Conservation (phyloP, 2,329 filamentous ascomycete species). For the Hymenoscyphus fraxineus region DNA sequence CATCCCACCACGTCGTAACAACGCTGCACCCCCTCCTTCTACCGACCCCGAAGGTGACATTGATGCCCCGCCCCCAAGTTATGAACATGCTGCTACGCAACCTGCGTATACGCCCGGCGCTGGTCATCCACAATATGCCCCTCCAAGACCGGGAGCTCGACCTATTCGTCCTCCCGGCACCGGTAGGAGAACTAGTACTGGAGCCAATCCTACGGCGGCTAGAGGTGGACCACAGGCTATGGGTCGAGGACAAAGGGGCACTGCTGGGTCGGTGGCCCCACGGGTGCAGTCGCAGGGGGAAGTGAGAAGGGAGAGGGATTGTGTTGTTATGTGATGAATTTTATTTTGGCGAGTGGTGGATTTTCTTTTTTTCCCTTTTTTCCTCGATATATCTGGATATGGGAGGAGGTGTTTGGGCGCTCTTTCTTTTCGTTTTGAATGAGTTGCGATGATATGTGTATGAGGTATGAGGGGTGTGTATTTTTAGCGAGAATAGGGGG, state of each 20-base stretch:
- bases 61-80: conserved; percentile 58
- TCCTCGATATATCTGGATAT: too few relatives aligned
- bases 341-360: too few relatives aligned
- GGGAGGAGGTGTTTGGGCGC: too few relatives aligned
- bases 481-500: too few relatives aligned
- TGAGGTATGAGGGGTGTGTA: too few relatives aligned
- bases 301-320: conserved; percentile 25
- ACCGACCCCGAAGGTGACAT: conserved; percentile 39
- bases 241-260: not conserved
- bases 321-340: conserved; percentile 27
- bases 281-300: not conserved
- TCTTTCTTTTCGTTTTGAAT: too few relatives aligned
- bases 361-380: too few relatives aligned
- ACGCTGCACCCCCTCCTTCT: conserved; percentile 13
- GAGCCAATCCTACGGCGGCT: conserved; percentile 11
- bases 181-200: conserved; percentile 25
- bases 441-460: too few relatives aligned
- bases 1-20: conserved; percentile 41
- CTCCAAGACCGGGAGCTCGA: conserved; percentile 14
- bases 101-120: conserved; percentile 52
- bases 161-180: not conserved
- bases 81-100: conserved; percentile 59
- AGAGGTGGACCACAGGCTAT: not conserved
- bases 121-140: conserved; percentile 41
- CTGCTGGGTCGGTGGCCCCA: not conserved